Conservation (phyloP, 2,329 filamentous ascomycete species). For the Fusarium stilboides region DNA sequence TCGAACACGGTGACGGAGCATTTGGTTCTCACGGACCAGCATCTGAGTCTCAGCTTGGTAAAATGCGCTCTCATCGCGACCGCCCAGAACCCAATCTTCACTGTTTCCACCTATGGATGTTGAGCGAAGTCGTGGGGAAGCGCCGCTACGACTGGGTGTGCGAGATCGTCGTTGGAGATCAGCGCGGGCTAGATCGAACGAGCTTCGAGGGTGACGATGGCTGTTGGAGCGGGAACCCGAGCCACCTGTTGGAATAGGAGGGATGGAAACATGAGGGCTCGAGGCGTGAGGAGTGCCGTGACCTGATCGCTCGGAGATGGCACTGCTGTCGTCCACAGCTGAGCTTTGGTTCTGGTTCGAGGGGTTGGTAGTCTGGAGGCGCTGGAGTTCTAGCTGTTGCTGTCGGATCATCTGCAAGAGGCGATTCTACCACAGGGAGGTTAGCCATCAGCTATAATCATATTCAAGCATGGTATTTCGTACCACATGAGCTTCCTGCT, state of each 20-base stretch:
- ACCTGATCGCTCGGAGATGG: conserved; percentile 63
- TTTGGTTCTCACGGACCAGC: conserved; percentile 84
- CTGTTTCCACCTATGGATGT: conserved; percentile 72
- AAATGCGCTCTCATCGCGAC: conserved; percentile 81
- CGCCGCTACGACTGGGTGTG: conserved; percentile 71
- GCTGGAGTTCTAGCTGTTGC: conserved; percentile 79
- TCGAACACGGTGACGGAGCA: conserved; percentile 81
- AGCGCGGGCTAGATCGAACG: conserved; percentile 71
- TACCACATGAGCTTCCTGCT: conserved; percentile 84
- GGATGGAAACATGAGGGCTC: conserved; percentile 53
- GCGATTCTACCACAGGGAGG: conserved; percentile 70
- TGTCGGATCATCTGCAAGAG: conserved; percentile 82
- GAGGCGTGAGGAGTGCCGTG: conserved; percentile 56
- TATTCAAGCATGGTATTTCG: conserved; percentile 46
- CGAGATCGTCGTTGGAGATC: conserved; percentile 71
- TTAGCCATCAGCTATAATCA: conserved; percentile 26
- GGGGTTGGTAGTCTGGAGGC: conserved; percentile 66
- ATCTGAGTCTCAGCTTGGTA: conserved; percentile 88
- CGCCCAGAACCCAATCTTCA: conserved; percentile 74
- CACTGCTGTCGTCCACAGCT: conserved; percentile 62
- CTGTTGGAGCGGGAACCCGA: conserved; percentile 68
- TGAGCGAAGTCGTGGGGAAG: conserved; percentile 70
- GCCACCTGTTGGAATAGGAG: conserved; percentile 54
- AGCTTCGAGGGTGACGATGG: conserved; percentile 67
- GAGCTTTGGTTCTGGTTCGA: conserved; percentile 52